phyloP scores from a whole-genome alignment of 2,329 filamentous ascomycete species.

The Chrysosporium keratinophilum region DNA sequence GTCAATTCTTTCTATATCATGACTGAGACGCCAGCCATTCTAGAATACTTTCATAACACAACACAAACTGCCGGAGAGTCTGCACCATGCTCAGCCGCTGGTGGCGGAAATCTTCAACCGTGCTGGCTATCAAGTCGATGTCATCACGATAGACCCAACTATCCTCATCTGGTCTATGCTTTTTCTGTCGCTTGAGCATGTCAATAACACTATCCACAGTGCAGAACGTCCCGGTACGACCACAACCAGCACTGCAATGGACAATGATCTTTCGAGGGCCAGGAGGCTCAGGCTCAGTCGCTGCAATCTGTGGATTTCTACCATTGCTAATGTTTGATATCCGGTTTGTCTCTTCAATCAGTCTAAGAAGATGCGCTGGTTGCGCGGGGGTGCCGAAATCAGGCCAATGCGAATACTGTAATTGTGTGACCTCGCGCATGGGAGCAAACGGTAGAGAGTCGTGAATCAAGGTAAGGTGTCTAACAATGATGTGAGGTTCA shows the following conservation, averaged over 20 bases:
- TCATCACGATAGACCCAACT: conserved; percentile 60
- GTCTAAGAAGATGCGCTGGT: conserved; percentile 70
- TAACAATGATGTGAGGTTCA: conserved; percentile 65
- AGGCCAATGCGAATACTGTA: conserved; percentile 94
- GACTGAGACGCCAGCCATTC: conserved; percentile 56
- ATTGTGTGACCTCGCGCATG: conserved; percentile 83
- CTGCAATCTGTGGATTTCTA: conserved; percentile 34
- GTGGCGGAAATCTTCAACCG: conserved; percentile 78
- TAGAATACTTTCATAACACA: conserved; percentile 89
- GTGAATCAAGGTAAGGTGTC: conserved; percentile 78
- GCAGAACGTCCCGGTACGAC: conserved; percentile 90
- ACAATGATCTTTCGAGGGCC: conserved; percentile 66
- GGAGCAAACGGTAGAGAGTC: conserved; percentile 67
- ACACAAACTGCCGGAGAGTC: conserved; percentile 80
- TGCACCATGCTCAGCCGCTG: conserved; percentile 96
- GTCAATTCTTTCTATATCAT: background rate
- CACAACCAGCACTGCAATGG: conserved; percentile 92
- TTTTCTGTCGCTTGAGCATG: conserved; percentile 76
- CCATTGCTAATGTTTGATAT: conserved; percentile 41
- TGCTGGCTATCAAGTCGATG: conserved; percentile 70
- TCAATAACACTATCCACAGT: conserved; percentile 93
- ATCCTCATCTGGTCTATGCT: conserved; percentile 18
- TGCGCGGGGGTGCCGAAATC: conserved; percentile 91
- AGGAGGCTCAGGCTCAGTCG: conserved; percentile 49
- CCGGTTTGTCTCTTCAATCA: conserved; percentile 79